Conservation (phyloP, 2,329 filamentous ascomycete genomes). For the Cercospora sp. region DNA sequence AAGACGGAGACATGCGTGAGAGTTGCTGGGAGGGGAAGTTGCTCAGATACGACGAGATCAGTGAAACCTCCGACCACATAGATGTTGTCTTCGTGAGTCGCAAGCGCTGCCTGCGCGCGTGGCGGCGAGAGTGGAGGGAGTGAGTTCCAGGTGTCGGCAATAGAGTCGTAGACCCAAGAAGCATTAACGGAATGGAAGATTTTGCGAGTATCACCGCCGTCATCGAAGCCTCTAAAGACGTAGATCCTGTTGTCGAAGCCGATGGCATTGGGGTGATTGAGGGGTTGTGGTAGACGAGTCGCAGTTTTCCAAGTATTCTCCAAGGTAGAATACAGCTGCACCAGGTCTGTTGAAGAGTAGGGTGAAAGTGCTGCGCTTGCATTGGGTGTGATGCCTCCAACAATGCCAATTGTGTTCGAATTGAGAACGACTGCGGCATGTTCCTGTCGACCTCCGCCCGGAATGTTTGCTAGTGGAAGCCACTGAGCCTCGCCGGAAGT, state of each 20-base stretch:
- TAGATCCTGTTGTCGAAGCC: background rate
- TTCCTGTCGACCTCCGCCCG: background rate
- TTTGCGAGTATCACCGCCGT: background rate
- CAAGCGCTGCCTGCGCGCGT: background rate
- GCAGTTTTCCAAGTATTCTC: background rate
- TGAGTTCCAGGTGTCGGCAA: background rate
- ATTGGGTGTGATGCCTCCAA: background rate
- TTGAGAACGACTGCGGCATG: background rate
- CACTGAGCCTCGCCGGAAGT: background rate
- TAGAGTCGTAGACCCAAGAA: background rate
- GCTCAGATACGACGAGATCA: background rate
- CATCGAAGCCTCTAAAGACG: background rate
- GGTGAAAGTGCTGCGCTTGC: background rate
- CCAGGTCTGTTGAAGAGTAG: background rate
- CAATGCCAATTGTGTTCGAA: background rate
- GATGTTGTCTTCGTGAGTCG: background rate
- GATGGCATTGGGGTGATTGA: background rate
- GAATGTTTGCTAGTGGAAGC: background rate
- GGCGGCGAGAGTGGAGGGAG: background rate
- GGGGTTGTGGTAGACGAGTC: background rate
- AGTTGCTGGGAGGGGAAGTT: background rate
- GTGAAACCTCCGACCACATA: background rate
- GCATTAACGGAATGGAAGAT: background rate
- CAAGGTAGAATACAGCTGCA: background rate
- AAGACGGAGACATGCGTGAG: background rate